Conservation (phyloP, 2,329 filamentous ascomycete species). For the Calonectria pseudoreteaudii region DNA sequence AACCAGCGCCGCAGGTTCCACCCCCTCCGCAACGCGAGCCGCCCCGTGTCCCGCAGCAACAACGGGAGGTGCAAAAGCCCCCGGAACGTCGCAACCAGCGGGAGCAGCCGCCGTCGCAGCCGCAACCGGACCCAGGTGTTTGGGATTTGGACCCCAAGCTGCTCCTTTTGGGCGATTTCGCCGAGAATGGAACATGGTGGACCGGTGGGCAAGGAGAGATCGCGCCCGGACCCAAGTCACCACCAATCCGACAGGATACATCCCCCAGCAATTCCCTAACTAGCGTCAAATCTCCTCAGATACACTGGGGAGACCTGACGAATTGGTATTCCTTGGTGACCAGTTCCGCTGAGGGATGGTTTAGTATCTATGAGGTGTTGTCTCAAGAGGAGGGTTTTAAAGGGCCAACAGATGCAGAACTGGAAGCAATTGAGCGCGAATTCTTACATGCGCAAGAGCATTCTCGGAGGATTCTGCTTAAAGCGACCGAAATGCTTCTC, state of each 20-base stretch:
- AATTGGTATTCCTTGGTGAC: slow-evolving; percentile 81
- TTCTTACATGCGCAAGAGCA: slow-evolving; percentile 73
- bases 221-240: slow-evolving; percentile 29
- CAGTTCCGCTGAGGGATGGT: slow-evolving; percentile 77
- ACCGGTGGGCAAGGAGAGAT: slow-evolving; percentile 67
- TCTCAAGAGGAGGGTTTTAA: slow-evolving; percentile 42
- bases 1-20: slow-evolving; percentile 32
- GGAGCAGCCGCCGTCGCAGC: slow-evolving; percentile 18
- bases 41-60: slow-evolving; percentile 34
- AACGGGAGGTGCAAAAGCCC: slow-evolving; percentile 54
- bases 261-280: slow-evolving; percentile 27
- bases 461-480: slow-evolving; percentile 76
- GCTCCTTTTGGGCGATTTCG: slow-evolving; percentile 78
- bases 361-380: slow-evolving; percentile 67
- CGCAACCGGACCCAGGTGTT: slow-evolving; percentile 31
- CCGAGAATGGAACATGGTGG: slow-evolving; percentile 88
- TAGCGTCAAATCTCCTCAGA: slow-evolving; percentile 66
- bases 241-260: slow-evolving; percentile 31
- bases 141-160: slow-evolving; percentile 79
- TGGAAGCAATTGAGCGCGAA: slow-evolving; percentile 60
- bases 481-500: slow-evolving; percentile 81
- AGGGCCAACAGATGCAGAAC: slow-evolving; percentile 49
- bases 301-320: slow-evolving; percentile 79
- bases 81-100: slow-evolving; percentile 27
- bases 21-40: slow-evolving; percentile 48